Percentiles rank a stretch among this genome's conserved stretches.
phyloP scores from a whole-genome alignment of 192 early-diverging fungal species.

The Backusella circina region DNA sequence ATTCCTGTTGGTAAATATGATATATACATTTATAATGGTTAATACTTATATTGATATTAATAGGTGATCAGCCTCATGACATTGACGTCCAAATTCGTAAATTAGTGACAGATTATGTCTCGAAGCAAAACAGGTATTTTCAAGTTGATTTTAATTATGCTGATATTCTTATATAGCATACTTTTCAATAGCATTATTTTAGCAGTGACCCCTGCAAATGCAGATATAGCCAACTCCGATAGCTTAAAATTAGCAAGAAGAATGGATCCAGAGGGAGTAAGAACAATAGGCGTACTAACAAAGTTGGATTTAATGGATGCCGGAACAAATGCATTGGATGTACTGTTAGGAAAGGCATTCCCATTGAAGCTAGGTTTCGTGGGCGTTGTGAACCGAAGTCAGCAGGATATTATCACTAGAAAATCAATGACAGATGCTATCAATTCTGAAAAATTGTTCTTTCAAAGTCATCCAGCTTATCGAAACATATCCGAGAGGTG shows the following conservation, averaged over 20 bases:
- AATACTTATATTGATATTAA: constrained; percentile 12
- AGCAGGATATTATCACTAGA: constrained; percentile 70
- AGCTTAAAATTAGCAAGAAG: constrained; percentile 82
- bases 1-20: constrained; percentile 4
- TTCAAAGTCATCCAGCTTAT: constrained; percentile 70
- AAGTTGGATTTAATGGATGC: constrained; percentile 86
- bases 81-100: constrained; percentile 77
- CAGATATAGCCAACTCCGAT: constrained; percentile 81
- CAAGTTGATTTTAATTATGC: not conserved
- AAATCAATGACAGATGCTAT: constrained; percentile 73
- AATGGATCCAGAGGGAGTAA: constrained; percentile 67
- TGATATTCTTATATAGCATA: not conserved
- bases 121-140: constrained; percentile 66
- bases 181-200: constrained; percentile 62
- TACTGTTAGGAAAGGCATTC: constrained; percentile 68
- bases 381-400: constrained; percentile 79
- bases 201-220: constrained; percentile 77
- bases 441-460: constrained; percentile 65
- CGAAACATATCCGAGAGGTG: constrained; percentile 66
- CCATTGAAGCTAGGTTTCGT: constrained; percentile 81
- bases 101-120: constrained; percentile 73
- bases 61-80: constrained; percentile 79
- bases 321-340: constrained; percentile 77
- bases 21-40: not conserved
- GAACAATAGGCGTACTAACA: constrained; percentile 75